Evolutionary conservation across 768 basidiomycete species (phyloP).

Genomic region (Phanerochaete carnosa): DNA sequence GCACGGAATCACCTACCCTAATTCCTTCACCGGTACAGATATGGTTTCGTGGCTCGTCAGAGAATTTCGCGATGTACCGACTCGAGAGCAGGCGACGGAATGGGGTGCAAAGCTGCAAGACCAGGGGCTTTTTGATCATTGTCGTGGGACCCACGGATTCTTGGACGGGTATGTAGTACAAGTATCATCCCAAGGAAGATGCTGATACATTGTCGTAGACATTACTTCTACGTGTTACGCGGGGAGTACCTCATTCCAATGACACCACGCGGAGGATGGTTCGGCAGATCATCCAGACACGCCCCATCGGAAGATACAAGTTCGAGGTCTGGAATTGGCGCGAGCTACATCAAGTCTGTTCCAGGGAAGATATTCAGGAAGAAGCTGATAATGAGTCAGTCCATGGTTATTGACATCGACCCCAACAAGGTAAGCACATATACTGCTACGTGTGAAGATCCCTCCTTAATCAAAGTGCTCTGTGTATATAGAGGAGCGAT

Average conservation of each 20-base stretch:
- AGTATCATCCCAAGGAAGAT: not conserved
- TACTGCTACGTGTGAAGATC: too few relatives aligned
- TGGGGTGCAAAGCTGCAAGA: slow-evolving; percentile 76
- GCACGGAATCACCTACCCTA: slow-evolving; percentile 70
- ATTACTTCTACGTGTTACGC: slow-evolving; percentile 85
- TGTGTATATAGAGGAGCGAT: slow-evolving; percentile 60
- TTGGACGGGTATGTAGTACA: slow-evolving; percentile 68
- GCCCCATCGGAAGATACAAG: slow-evolving; percentile 38
- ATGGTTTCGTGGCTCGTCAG: slow-evolving; percentile 91
- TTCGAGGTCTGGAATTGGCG: slow-evolving; percentile 6
- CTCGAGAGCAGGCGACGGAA: slow-evolving; percentile 74
- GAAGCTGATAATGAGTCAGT: slow-evolving; percentile 76
- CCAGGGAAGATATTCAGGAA: slow-evolving; percentile 45
- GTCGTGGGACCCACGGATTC: slow-evolving; percentile 74
- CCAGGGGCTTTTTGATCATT: slow-evolving; percentile 85
- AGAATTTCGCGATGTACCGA: slow-evolving; percentile 86
- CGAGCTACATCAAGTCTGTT: slow-evolving; percentile 15
- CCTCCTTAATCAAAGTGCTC: not conserved
- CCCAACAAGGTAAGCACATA: slow-evolving; percentile 60
- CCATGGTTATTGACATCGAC: slow-evolving; percentile 89
- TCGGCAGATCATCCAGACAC: slow-evolving; percentile 45
- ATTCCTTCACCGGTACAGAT: slow-evolving; percentile 86
- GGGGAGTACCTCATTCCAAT: slow-evolving; percentile 71
- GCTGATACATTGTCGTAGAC: slow-evolving; percentile 41
- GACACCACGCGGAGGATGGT: slow-evolving; percentile 71